Percentiles rank a stretch among this genome's conserved stretches.
These are phyloP conservation scores for Colletotrichum musae DNA, from an alignment of 2,329 filamentous ascomycete genomes.

Conservation along the genomic window DNA sequence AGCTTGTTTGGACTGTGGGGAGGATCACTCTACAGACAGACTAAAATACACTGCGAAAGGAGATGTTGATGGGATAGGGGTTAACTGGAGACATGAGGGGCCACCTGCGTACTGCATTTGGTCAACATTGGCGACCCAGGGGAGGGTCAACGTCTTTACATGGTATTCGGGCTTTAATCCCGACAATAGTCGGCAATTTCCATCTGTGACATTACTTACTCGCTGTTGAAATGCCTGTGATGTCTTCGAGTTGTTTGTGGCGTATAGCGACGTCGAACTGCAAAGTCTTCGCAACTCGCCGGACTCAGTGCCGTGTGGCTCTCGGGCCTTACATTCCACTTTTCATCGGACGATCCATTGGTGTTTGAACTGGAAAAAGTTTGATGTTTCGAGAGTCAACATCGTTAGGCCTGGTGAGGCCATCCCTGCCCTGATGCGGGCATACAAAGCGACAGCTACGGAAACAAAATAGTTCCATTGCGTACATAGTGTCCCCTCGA, in stretches of 20 bases:
- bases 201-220: no score
- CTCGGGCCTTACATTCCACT: neutral
- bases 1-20: constrained; percentile 21
- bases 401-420: neutral
- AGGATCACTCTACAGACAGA: neutral
- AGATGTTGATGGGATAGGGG: constrained; percentile 5
- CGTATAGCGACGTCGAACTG: neutral
- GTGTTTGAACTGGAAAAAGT: constrained; percentile 22
- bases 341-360: neutral
- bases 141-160: no score
- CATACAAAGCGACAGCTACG: neutral
- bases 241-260: no score
- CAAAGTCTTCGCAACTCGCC: neutral
- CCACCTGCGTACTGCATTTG: no score
- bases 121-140: no score
- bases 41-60: neutral
- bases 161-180: no score
- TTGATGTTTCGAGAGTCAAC: constrained; percentile 29
- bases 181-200: no score
- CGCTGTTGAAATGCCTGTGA: no score
- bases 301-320: constrained; percentile 1
- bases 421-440: constrained; percentile 12
- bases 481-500: neutral
- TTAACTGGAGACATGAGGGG: neutral
- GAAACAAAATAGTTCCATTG: constrained; percentile 5